These are phyloP conservation scores for Ciborinia camelliae DNA, from an alignment of 2,329 filamentous ascomycete species.

Conservation along the genomic window DNA sequence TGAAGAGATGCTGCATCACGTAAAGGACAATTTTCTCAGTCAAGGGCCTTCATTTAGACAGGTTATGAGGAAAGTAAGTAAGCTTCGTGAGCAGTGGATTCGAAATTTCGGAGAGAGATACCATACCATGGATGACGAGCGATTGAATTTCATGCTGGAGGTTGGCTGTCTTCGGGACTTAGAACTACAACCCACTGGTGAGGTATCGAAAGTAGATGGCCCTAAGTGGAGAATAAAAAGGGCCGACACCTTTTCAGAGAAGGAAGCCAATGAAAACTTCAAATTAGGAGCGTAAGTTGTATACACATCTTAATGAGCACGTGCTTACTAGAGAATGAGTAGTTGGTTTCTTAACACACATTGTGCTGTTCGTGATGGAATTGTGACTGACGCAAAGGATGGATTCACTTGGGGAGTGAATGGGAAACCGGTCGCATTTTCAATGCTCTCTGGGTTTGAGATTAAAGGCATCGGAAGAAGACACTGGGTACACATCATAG, in stretches of 20 bases:
- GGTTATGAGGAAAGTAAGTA: conserved; percentile 19
- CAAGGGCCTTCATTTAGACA: conserved; percentile 4
- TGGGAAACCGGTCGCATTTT: conserved; percentile 45
- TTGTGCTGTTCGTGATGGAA: conserved; percentile 54
- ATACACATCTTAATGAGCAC: not conserved
- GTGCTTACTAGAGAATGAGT: conserved; percentile 29
- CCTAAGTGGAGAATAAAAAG: conserved; percentile 23
- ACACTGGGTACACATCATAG: conserved; percentile 45
- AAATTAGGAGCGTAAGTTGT: conserved; percentile 48
- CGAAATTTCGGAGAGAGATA: conserved; percentile 24
- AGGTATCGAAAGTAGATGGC: conserved; percentile 9
- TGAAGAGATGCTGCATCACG: conserved; percentile 23
- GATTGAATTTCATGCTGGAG: conserved; percentile 24
- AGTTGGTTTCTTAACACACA: conserved; percentile 59
- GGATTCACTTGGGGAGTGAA: conserved; percentile 47
- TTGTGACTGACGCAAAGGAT: conserved; percentile 46
- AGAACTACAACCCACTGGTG: conserved; percentile 9
- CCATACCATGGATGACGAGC: conserved; percentile 24
- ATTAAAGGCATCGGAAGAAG: conserved; percentile 39
- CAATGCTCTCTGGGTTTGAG: conserved; percentile 51
- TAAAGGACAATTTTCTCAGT: conserved; percentile 1
- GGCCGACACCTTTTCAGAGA: conserved; percentile 9
- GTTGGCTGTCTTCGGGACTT: conserved; percentile 24
- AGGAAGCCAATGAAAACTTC: conserved; percentile 40
- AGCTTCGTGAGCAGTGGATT: conserved; percentile 28